Evolutionary conservation across 768 basidiomycete species (phyloP).

Genomic region (Daedalea quercina): DNA sequence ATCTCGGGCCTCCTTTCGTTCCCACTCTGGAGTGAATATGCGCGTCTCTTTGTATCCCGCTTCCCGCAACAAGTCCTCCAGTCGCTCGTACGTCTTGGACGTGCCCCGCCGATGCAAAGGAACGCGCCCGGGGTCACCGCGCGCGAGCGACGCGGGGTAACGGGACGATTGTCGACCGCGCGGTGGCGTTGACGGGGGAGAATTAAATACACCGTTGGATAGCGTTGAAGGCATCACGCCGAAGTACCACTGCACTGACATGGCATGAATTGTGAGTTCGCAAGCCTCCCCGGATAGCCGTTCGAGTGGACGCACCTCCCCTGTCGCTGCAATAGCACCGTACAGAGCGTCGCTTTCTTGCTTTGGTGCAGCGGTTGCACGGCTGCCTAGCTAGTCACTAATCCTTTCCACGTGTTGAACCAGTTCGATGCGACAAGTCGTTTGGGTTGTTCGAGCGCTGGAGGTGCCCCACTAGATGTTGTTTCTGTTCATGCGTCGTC

Average conservation of each 20-base stretch:
- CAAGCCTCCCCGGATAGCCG: too few species aligned
- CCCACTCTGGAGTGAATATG: constrained; percentile 80
- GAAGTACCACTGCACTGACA: not conserved
- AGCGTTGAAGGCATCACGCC: not conserved
- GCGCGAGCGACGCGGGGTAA: constrained; percentile 49
- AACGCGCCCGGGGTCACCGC: constrained; percentile 39
- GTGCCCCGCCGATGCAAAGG: constrained; percentile 75
- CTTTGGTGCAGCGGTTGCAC: too few species aligned
- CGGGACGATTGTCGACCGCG: constrained; percentile 18
- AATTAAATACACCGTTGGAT: not conserved
- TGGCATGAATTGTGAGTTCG: not conserved
- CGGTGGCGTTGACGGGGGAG: constrained; percentile 13
- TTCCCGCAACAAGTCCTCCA: constrained; percentile 81
- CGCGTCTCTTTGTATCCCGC: constrained; percentile 92
- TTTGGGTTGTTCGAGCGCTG: too few species aligned
- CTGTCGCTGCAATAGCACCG: too few species aligned
- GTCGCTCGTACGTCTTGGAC: constrained; percentile 72
- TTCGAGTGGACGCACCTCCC: too few species aligned
- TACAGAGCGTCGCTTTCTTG: too few species aligned
- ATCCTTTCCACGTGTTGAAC: too few species aligned
- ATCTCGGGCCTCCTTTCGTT: constrained; percentile 33
- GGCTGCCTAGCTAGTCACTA: too few species aligned
- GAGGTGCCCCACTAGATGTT: too few species aligned
- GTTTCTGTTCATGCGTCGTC: too few species aligned
- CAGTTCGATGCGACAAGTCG: too few species aligned